Evolutionary conservation across 78 protist species (phyloP).

Genomic region (Dictyostelium firmibasis): DNA sequence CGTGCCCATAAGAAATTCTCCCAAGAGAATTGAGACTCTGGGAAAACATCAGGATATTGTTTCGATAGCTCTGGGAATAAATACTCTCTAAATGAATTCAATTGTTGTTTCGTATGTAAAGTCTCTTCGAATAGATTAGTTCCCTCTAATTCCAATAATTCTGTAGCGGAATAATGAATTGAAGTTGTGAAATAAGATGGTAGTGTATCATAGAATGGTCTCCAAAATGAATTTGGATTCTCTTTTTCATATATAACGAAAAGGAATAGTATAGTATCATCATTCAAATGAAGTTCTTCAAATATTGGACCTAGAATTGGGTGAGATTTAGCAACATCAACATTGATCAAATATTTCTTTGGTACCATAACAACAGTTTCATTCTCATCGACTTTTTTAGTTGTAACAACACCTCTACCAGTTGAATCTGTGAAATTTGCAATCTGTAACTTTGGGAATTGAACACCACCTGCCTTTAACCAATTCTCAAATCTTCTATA

Average conservation of each 20-base stretch:
- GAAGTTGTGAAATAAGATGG: slow-evolving; percentile 75
- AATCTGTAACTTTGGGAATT: slow-evolving; percentile 54
- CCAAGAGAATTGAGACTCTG: slow-evolving; percentile 45
- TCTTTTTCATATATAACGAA: slow-evolving; percentile 78
- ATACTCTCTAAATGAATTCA: slow-evolving; percentile 48
- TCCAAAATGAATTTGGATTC: slow-evolving; percentile 68
- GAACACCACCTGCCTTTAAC: slow-evolving; percentile 39
- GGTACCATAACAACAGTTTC: slow-evolving; percentile 39
- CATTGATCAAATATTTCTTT: slow-evolving; percentile 26
- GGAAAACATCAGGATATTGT: slow-evolving; percentile 72
- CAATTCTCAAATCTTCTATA: slow-evolving; percentile 66
- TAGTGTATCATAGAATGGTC: slow-evolving; percentile 74
- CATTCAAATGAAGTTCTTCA: slow-evolving; percentile 42
- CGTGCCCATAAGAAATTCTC: slow-evolving; percentile 78
- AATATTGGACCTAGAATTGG: slow-evolving; percentile 37
- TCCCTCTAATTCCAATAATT: slow-evolving; percentile 61
- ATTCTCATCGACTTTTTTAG: slow-evolving; percentile 48
- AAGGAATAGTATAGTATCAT: slow-evolving; percentile 66
- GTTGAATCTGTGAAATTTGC: slow-evolving; percentile 71
- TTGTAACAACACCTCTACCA: slow-evolving; percentile 68
- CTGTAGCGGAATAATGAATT: slow-evolving; percentile 61
- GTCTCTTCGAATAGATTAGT: slow-evolving; percentile 72
- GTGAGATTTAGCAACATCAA: slow-evolving; percentile 36
- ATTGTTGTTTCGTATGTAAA: slow-evolving; percentile 28
- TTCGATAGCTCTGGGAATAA: slow-evolving; percentile 75